phyloP scores from a whole-genome alignment of 2,329 filamentous ascomycete genomes.

The Exserohilum turcica region DNA sequence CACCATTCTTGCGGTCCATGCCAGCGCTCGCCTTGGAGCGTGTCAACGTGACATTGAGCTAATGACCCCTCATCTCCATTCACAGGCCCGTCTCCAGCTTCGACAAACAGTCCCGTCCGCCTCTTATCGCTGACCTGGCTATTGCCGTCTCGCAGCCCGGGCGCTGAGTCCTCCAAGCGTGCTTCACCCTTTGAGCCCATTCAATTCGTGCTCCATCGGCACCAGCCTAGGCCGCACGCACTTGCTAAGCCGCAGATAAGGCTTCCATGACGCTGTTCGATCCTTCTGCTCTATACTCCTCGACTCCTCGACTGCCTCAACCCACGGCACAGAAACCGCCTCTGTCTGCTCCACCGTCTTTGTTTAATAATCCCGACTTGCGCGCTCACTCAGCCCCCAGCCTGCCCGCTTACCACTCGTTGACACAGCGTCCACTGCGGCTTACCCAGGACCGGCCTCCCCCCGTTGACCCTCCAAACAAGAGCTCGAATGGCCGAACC shows the following conservation, averaged over 20 bases:
- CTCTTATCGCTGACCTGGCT: slow-evolving; percentile 4
- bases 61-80: slow-evolving; percentile 19
- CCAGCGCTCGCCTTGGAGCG: slow-evolving; percentile 16
- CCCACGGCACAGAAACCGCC: background rate
- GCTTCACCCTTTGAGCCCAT: slow-evolving; percentile 8
- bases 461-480: background rate
- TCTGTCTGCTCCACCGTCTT: background rate
- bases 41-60: slow-evolving; percentile 28
- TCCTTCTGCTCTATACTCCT: slow-evolving; percentile 10
- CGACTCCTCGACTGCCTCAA: slow-evolving; percentile 10
- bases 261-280: slow-evolving; percentile 18
- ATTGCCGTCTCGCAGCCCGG: slow-evolving; percentile 8
- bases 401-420: background rate
- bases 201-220: slow-evolving; percentile 24
- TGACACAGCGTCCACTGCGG: background rate
- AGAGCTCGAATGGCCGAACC: slow-evolving; percentile 35
- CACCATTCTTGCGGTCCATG: slow-evolving; percentile 22
- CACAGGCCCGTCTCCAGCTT: slow-evolving; percentile 14
- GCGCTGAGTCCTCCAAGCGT: slow-evolving; percentile 1
- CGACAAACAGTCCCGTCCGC: slow-evolving; percentile 13
- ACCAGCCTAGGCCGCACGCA: slow-evolving; percentile 19
- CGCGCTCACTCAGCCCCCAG: background rate
- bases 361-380: slow-evolving; percentile 1
- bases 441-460: background rate
- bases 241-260: slow-evolving; percentile 26